Evolutionary conservation across 495 filamentous ascomycete species (phyloP), one percentile per base, ranked within the genome.

Genomic region (Daldinia decipiens): DNA sequence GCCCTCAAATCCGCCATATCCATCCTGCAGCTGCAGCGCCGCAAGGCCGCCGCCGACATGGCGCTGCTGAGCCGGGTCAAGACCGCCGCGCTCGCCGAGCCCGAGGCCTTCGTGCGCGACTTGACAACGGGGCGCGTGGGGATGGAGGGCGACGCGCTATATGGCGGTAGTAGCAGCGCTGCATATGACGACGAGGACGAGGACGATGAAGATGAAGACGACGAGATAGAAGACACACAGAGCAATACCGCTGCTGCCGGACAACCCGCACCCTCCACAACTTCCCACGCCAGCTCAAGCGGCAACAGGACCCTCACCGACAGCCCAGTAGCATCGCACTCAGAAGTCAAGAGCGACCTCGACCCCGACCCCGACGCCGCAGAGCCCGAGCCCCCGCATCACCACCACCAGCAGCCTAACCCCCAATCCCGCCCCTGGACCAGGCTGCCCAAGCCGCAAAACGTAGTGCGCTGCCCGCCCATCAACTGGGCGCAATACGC

Each of bases 401-500:
- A 39, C n/a, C 40, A 39, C 0, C 26, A 24, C 12, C 58, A 52
- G 29, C 56, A 34, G n/a, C 50, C 24, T 36, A 38, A 24, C 26
- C 34, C 39, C 51, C 19, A 47, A 69, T 31, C 55, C n/a, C 45
- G 43, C 55, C 76, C 72, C 21, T 84, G 74, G 79, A 55, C 72
- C 17, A 82, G 79, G 21, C 85, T 97, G 1, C 93, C 94, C 0
- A 84, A 83, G 19, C 87, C 91, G n/a, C 94, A 97, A 80, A 93
- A 89, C 70, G 81, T 97, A 2, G 87, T 95, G 8, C 90, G 93
- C 36, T 91, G 88, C 82, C 94, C 94, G 26, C 89, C 92, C 2
- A 87, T 97, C 65, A 96, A 96, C 81, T 97, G 94, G 94, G 87
- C 87, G 5, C 93, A 96, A 76, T 97, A 97, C 76, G 90, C 90